Conservation (phyloP, 2,329 filamentous ascomycete genomes). For the Fusarium torulosum region DNA sequence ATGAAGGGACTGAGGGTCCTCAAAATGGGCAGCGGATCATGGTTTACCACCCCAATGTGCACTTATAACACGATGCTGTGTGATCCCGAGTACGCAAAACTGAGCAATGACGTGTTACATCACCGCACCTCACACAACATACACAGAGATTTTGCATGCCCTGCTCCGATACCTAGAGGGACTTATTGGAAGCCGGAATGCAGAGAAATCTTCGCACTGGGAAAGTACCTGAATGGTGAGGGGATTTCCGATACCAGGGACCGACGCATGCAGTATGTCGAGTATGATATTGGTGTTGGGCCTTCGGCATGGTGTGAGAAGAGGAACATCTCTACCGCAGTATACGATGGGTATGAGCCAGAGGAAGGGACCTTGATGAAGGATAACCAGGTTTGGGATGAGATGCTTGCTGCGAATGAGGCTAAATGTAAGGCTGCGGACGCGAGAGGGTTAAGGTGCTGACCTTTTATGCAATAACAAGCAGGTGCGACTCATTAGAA, state of each 20-base stretch:
- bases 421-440: neutral
- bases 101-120: neutral
- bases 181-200: too few relatives aligned
- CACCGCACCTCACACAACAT: neutral
- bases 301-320: neutral
- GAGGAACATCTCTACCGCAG: rapidly evolving
- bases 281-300: neutral
- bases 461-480: too few relatives aligned
- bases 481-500: too few relatives aligned
- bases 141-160: conserved; percentile 5
- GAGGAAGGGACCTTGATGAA: conserved; percentile 11
- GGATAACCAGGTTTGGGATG: conserved; percentile 18
- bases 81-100: neutral
- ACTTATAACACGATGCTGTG: neutral
- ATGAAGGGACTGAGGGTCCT: conserved; percentile 30
- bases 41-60: neutral
- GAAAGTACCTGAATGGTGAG: conserved; percentile 4
- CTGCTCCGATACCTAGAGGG: neutral
- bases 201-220: neutral
- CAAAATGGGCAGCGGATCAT: neutral
- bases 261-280: conserved; percentile 14
- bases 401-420: neutral
- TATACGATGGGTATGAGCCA: neutral
- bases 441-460: rapidly evolving
- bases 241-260: rapidly evolving